These are phyloP conservation scores for Acer saccharum DNA, from an alignment of 345 rosid species.

Conservation along the genomic window DNA sequence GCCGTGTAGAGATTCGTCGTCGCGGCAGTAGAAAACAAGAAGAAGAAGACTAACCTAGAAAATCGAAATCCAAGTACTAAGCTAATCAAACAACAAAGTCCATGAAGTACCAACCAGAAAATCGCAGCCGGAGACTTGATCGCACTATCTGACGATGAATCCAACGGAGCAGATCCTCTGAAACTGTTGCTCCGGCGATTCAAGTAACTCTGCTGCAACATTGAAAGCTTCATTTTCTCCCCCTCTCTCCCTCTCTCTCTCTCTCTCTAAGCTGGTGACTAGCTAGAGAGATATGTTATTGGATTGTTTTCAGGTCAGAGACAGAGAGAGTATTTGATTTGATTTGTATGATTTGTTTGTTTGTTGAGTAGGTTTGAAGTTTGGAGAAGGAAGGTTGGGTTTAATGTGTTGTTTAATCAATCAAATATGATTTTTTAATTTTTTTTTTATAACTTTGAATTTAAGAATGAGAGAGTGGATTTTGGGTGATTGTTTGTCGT, in stretches of 20 bases:
- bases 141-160: constrained; percentile 59
- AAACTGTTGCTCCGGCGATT: constrained; percentile 71
- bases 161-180: constrained; percentile 55
- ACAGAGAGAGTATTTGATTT: background rate
- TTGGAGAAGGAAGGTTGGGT: background rate
- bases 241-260: constrained; percentile 3
- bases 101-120: constrained; percentile 81
- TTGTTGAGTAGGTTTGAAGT: constrained; percentile 8
- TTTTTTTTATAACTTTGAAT: constrained; percentile 29
- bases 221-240: constrained; percentile 74
- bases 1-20: constrained; percentile 50
- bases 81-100: constrained; percentile 83
- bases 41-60: constrained; percentile 89
- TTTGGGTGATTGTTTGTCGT: background rate
- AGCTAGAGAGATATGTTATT: constrained; percentile 14
- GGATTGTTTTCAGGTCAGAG: too few relatives aligned
- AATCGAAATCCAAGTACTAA: constrained; percentile 90
- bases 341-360: background rate
- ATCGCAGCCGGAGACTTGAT: constrained; percentile 66
- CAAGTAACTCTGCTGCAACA: constrained; percentile 78
- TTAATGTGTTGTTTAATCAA: constrained; percentile 20
- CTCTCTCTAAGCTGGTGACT: constrained; percentile 20
- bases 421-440: background rate
- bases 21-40: constrained; percentile 70
- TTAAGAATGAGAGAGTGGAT: constrained; percentile 21